These are phyloP conservation scores for Heliamphora pulchella DNA, from an alignment of 179 eudicot genomes.

Conservation along the genomic window DNA sequence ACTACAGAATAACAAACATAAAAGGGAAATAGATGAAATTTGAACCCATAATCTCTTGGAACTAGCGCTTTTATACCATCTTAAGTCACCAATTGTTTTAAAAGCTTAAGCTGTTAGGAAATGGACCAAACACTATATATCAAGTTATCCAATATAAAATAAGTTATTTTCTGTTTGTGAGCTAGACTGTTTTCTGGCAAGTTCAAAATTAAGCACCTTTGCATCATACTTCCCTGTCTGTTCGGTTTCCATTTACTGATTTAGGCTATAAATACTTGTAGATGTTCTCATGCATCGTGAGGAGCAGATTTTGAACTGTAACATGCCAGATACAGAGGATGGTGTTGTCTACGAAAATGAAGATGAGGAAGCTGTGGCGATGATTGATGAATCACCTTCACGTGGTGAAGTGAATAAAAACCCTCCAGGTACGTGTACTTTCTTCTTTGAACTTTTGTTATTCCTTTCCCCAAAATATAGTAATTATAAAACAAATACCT, in stretches of 20 bases:
- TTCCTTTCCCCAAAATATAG: neutral
- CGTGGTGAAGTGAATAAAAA: conserved; percentile 19
- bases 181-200: neutral
- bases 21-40: too few relatives aligned
- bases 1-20: too few relatives aligned
- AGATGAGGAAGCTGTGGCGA: conserved; percentile 58
- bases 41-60: too few relatives aligned
- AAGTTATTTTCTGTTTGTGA: neutral
- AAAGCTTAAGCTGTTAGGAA: too few relatives aligned
- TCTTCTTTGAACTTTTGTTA: conserved; percentile 5
- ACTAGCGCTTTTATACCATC: too few relatives aligned
- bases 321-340: conserved; percentile 48
- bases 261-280: conserved; percentile 10
- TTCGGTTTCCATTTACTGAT: neutral
- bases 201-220: neutral
- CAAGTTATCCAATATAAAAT: too few relatives aligned
- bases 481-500: neutral
- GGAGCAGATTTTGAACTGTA: conserved; percentile 40
- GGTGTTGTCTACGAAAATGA: conserved; percentile 45
- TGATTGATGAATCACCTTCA: conserved; percentile 53
- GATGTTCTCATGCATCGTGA: conserved; percentile 35
- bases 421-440: conserved; percentile 6
- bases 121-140: too few relatives aligned
- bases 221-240: neutral
- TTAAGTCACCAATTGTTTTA: too few relatives aligned